Percentiles rank a stretch among this genome's conserved stretches.
These are phyloP conservation scores for Dillenia suffruticosa DNA, from an alignment of 164 flowering plant species.

Conservation along the genomic window DNA sequence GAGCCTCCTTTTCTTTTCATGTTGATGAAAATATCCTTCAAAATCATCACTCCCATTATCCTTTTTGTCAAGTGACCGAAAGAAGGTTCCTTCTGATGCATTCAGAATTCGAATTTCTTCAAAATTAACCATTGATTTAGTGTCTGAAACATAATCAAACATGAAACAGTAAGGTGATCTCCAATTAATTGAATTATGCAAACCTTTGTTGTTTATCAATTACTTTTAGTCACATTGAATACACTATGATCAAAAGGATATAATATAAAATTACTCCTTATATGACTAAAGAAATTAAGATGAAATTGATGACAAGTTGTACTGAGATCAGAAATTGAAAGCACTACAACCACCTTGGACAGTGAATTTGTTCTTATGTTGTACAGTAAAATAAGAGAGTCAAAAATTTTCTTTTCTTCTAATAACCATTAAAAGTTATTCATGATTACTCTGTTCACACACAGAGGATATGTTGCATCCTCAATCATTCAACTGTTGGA, in stretches of 20 bases:
- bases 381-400: neutral
- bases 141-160: slow-evolving; percentile 30
- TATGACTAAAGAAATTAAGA: too few species aligned
- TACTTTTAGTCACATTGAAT: too few species aligned
- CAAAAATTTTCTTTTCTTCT: neutral
- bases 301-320: too few species aligned
- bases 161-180: too few species aligned
- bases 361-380: neutral
- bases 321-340: neutral
- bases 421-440: neutral
- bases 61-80: slow-evolving; percentile 41
- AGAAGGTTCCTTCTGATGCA: slow-evolving; percentile 32
- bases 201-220: too few species aligned
- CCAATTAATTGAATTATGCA: neutral
- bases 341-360: neutral
- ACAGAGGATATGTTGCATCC: neutral
- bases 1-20: slow-evolving; percentile 78
- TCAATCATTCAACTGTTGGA: too few species aligned
- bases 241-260: too few species aligned
- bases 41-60: slow-evolving; percentile 58
- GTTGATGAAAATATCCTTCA: slow-evolving; percentile 59
- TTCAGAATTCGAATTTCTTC: slow-evolving; percentile 31
- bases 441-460: neutral
- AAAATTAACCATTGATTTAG: slow-evolving; percentile 60
- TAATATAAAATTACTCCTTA: too few species aligned